Conservation (phyloP, 768 basidiomycete genomes). For the Rossbeevera mucosa region DNA sequence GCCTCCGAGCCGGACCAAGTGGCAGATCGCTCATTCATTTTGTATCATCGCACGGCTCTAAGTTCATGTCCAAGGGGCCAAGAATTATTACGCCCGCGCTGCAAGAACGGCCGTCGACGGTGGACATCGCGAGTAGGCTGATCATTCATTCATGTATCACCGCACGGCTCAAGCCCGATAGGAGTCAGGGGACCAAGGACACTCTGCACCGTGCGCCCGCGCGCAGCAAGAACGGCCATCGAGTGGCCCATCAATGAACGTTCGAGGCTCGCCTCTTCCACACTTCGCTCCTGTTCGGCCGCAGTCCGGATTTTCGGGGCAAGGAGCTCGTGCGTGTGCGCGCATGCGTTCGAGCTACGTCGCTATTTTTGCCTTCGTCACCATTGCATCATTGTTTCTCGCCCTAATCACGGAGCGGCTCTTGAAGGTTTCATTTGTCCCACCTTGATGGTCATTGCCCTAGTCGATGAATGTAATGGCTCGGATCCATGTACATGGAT, state of each 20-base stretch:
- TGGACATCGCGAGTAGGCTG: background rate
- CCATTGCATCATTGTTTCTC: background rate
- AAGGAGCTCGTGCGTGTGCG: background rate
- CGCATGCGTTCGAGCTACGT: background rate
- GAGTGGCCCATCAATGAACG: background rate
- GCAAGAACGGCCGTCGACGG: background rate
- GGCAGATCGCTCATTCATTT: background rate
- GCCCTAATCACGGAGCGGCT: background rate
- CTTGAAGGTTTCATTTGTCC: too few species aligned
- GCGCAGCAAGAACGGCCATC: background rate
- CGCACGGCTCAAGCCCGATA: background rate
- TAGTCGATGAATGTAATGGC: background rate
- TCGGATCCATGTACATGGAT: background rate
- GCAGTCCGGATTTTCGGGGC: background rate
- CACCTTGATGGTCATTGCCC: too few species aligned
- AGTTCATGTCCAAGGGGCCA: background rate
- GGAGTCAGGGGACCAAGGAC: background rate
- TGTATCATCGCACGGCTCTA: background rate
- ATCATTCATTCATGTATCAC: background rate
- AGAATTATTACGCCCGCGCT: background rate
- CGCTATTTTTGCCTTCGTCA: background rate
- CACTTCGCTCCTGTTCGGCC: background rate
- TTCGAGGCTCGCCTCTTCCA: background rate
- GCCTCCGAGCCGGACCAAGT: background rate
- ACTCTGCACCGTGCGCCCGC: background rate